Base-by-base conservation (phyloP, 2,329 filamentous ascomycete genomes). In the Byssothecium circinans region DNA sequence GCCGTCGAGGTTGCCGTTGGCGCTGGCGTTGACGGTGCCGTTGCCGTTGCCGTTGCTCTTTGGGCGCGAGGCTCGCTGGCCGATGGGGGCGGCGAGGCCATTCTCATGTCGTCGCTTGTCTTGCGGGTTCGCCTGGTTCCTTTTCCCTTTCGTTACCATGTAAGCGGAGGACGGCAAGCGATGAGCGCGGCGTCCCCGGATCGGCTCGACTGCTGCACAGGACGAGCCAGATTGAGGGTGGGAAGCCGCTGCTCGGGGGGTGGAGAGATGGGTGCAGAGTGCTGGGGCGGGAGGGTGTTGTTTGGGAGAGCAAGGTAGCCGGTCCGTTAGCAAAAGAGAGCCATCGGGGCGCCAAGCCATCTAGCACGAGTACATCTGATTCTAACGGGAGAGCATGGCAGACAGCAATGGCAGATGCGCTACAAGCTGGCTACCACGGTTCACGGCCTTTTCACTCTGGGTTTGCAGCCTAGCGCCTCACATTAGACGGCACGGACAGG, bases 71-170 rank as follows among this genome's bases (percentile, higher is more conserved):
- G 85, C 76, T 70, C 85, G 85, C 78, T 85, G 89, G 59, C 86
- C 86, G 43, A 46, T 37, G 43, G 87, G 84, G 65, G 85, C 85
- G 80, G 91, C 87, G 72, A 90, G 80, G 68, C 89, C 90, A 86
- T 89, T 91, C 76, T 96, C 91, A 76, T 95, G 87, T 73, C 87
- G 87, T 73, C 87, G 84, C 61, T 73, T 76, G 70, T 76, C 73
- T 65, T 75, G 74, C 69, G 71, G 68, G 67, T 75, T 74, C 66
- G 74, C 68, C 68, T 70, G 70, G 62, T 62, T 69, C 62, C 64
- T 68, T 64, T 73, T 75, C 64, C 63, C 65, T 68, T 74, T 75
- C 58, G 73, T 71, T 74, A 76, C 76, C 76, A 78, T 78, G 65
- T 73, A 68, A 57, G 61, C 61, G 57, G 47, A 46, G 57, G 36